These are phyloP conservation scores for Hirsutella thompsonii DNA, from an alignment of 2,329 filamentous ascomycete genomes.

Conservation along the genomic window DNA sequence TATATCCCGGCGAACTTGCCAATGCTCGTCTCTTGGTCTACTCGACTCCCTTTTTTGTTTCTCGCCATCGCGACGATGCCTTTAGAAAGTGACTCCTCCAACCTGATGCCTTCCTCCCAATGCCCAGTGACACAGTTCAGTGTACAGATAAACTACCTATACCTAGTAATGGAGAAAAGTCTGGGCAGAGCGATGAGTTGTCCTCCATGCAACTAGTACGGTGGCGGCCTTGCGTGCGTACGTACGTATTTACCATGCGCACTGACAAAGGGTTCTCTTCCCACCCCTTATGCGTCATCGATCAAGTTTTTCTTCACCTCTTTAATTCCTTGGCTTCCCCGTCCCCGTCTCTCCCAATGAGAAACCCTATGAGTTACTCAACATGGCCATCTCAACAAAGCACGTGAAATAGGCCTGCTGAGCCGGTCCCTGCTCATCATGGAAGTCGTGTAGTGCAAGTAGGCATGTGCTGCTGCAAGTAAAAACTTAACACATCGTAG, in stretches of 20 bases:
- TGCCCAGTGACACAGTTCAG: no score
- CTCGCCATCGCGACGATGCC: no score
- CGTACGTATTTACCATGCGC: neutral
- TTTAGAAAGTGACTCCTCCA: no score
- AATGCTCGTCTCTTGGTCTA: neutral
- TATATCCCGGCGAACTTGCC: neutral
- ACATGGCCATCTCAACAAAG: neutral
- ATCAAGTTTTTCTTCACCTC: neutral
- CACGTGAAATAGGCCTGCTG: neutral
- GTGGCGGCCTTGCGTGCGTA: neutral
- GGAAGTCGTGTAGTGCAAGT: no score
- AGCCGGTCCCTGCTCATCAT: neutral
- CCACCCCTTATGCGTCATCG: neutral
- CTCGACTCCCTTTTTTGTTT: neutral
- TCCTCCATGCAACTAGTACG: conserved; percentile 1
- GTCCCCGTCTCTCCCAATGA: no score
- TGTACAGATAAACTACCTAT: no score
- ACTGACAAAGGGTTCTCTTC: neutral
- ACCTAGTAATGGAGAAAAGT: no score
- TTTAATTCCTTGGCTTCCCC: no score
- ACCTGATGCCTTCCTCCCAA: no score
- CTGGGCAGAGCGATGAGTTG: conserved; percentile 4
- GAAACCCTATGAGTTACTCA: no score
- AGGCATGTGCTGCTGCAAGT: no score
- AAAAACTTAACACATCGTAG: no score